Conservation (phyloP, 495 filamentous ascomycete species). For the Durotheca rogersii region DNA sequence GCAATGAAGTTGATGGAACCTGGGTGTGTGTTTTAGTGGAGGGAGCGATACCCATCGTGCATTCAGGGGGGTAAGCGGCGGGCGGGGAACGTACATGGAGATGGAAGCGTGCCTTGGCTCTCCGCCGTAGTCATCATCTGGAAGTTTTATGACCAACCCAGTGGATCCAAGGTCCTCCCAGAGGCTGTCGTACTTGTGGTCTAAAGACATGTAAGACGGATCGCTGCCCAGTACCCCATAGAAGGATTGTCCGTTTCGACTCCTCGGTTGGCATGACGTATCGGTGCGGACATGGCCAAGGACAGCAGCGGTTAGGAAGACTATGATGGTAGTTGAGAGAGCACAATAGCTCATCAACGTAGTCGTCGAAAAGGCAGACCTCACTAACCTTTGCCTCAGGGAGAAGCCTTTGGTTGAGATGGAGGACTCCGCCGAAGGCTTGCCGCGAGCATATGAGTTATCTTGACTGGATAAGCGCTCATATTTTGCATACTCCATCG, state of each 20-base stretch:
- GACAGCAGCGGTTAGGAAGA: background rate
- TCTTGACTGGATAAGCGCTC: too few relatives aligned
- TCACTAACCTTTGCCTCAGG: too few relatives aligned
- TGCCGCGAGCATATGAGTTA: too few relatives aligned
- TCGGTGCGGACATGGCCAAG: background rate
- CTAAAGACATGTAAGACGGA: slow-evolving; percentile 1
- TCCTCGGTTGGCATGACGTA: background rate
- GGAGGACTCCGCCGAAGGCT: too few relatives aligned
- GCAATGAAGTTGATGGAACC: slow-evolving; percentile 3
- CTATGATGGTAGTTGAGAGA: too few relatives aligned
- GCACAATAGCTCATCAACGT: too few relatives aligned
- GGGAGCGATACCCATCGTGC: too few relatives aligned
- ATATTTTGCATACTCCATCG: slow-evolving; percentile 11
- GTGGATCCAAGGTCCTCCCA: background rate
- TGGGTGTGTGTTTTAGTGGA: background rate
- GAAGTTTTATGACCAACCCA: background rate
- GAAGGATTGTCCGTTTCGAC: background rate
- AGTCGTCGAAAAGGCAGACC: too few relatives aligned
- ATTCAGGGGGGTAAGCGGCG: too few relatives aligned
- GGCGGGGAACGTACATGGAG: slow-evolving; percentile 4
- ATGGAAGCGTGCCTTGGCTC: background rate
- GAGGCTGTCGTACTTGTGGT: slow-evolving; percentile 1
- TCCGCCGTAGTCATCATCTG: background rate
- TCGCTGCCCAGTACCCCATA: background rate
- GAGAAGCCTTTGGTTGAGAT: too few relatives aligned